Percentiles rank a stretch among this genome's conserved stretches.
Evolutionary conservation across 805 yeast genomes (phyloP).

Genomic region (Martiniozyma abietophila): DNA sequence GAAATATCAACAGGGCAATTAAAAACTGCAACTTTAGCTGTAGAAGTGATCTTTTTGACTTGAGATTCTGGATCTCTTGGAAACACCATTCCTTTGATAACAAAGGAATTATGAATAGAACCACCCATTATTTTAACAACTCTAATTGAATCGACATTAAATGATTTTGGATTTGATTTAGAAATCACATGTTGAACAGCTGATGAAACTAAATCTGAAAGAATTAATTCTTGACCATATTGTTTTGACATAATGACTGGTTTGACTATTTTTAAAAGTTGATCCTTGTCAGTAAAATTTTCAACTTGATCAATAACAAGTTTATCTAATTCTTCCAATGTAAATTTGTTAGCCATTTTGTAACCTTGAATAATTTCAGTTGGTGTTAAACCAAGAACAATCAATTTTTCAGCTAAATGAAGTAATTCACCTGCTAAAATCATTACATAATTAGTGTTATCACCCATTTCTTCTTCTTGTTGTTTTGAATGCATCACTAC

Average conservation of each 20-base stretch:
- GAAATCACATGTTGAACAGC: conserved; percentile 78
- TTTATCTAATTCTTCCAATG: conserved; percentile 56
- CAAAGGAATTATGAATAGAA: conserved; percentile 61
- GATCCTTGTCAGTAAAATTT: conserved; percentile 43
- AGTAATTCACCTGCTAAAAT: conserved; percentile 89
- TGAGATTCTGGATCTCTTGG: conserved; percentile 96
- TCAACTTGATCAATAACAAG: conserved; percentile 54
- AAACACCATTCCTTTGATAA: conserved; percentile 95
- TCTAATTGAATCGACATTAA: conserved; percentile 89
- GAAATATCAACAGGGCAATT: conserved; percentile 93
- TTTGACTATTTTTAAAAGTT: conserved; percentile 62
- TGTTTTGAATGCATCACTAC: conserved; percentile 95
- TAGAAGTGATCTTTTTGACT: conserved; percentile 49
- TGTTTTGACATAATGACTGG: conserved; percentile 93
- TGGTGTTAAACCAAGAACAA: conserved; percentile 79
- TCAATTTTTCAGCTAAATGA: conserved; percentile 75
- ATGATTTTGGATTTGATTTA: conserved; percentile 48
- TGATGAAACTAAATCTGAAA: conserved; percentile 72
- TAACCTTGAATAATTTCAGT: conserved; percentile 92
- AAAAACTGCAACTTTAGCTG: conserved; percentile 82
- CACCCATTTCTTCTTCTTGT: conserved; percentile 97
- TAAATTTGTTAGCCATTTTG: conserved; percentile 74
- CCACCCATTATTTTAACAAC: conserved; percentile 97
- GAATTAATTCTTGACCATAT: conserved; percentile 74
- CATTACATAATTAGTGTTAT: conserved; percentile 85